Percentiles rank a stretch among this genome's conserved stretches.
Evolutionary conservation across 371 early-diverging fungal genomes (phyloP).

Genomic region (Apophysomyces elegans): DNA sequence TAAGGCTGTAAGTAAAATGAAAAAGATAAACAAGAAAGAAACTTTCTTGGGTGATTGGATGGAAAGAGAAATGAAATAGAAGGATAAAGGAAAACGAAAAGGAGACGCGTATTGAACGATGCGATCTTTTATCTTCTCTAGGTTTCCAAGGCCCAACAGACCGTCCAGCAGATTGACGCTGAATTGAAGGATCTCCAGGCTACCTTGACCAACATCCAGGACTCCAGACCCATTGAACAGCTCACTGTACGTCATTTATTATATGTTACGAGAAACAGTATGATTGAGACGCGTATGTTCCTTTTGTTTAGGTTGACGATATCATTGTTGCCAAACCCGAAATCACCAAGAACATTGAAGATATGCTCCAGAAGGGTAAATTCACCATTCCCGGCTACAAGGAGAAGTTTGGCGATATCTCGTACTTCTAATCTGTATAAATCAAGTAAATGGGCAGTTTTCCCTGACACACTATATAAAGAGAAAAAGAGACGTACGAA

Average conservation of each 20-base stretch:
- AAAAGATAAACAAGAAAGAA: not conserved
- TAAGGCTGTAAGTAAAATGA: slow-evolving; percentile 77
- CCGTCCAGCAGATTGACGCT: slow-evolving; percentile 81
- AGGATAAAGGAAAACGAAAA: no score
- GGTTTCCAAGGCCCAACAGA: slow-evolving; percentile 87
- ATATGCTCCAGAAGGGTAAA: slow-evolving; percentile 89
- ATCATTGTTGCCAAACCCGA: slow-evolving; percentile 93
- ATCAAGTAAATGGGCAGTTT: slow-evolving; percentile 14
- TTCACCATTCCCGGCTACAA: slow-evolving; percentile 94
- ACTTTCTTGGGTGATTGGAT: not conserved
- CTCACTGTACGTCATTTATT: slow-evolving; percentile 74
- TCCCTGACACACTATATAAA: not conserved
- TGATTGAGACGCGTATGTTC: not conserved
- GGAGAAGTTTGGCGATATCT: slow-evolving; percentile 86
- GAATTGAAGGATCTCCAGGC: slow-evolving; percentile 89
- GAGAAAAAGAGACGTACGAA: not conserved
- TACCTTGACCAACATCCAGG: slow-evolving; percentile 92
- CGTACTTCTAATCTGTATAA: slow-evolving; percentile 66
- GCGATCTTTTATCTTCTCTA: slow-evolving; percentile 30
- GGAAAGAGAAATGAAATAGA: not conserved
- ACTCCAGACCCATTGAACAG: slow-evolving; percentile 92
- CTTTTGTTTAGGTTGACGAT: slow-evolving; percentile 82
- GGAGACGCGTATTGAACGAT: not conserved
- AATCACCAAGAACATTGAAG: slow-evolving; percentile 84
- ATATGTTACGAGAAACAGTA: not conserved